Percentiles rank a stretch among this genome's conserved stretches.
Evolutionary conservation across 2,329 filamentous ascomycete genomes (phyloP).

Genomic region (Alternaria longipes): DNA sequence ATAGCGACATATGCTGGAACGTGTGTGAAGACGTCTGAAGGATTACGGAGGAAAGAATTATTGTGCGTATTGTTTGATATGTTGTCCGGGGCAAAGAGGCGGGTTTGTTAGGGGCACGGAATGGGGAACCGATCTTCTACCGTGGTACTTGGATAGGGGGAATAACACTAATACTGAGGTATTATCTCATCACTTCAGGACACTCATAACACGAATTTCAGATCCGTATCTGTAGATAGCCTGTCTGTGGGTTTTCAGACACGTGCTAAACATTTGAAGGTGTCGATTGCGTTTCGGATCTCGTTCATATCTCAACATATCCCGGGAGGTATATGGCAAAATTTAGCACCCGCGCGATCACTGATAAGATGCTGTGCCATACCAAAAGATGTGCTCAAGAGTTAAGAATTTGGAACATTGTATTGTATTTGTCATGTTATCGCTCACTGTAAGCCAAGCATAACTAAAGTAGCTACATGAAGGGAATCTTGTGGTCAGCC

Average conservation of each 20-base stretch:
- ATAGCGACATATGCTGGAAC: background rate
- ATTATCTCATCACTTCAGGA: slow-evolving; percentile 1
- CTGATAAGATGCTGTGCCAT: background rate
- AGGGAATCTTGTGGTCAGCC: background rate
- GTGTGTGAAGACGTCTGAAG: background rate
- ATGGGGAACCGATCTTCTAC: background rate
- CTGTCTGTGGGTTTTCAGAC: background rate
- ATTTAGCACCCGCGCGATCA: background rate
- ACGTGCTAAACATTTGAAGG: background rate
- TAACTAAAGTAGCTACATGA: background rate
- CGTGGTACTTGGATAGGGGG: slow-evolving; percentile 1
- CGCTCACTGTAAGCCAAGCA: background rate
- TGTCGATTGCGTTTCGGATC: background rate
- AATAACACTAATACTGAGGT: background rate
- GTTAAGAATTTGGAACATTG: background rate
- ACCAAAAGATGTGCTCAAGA: background rate
- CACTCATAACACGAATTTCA: background rate
- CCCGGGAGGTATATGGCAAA: background rate
- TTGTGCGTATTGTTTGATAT: background rate
- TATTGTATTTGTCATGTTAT: background rate
- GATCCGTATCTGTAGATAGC: background rate
- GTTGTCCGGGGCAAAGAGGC: background rate
- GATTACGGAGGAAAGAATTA: background rate
- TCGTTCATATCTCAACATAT: background rate
- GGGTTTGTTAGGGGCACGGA: background rate